Evolutionary conservation across 1,139 yeast genomes (phyloP).

Genomic region (Taiozyma sp.): DNA sequence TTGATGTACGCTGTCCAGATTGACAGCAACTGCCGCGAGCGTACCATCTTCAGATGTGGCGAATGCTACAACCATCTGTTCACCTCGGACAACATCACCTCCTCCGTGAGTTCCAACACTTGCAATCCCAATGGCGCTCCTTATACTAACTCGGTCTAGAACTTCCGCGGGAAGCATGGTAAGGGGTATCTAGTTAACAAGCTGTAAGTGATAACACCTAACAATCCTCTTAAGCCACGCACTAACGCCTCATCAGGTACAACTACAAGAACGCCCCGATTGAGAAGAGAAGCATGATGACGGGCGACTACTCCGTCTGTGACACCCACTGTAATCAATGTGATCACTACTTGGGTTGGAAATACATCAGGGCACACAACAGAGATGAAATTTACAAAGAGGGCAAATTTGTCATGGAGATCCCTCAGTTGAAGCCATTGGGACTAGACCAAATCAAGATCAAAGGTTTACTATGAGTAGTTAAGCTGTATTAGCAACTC

Average conservation of each 20-base stretch:
- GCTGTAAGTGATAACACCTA: conserved; percentile 27
- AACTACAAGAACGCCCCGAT: conserved; percentile 30
- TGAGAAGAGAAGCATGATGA: conserved; percentile 49
- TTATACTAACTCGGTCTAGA: conserved; percentile 15
- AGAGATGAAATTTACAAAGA: conserved; percentile 65
- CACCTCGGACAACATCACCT: conserved; percentile 13
- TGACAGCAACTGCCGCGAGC: conserved; percentile 10
- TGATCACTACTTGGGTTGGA: conserved; percentile 66
- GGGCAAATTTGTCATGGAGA: conserved; percentile 74
- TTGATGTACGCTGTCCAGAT: conserved; percentile 13
- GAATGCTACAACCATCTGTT: conserved; percentile 20
- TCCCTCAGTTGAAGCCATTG: conserved; percentile 8
- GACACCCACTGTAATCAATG: conserved; percentile 69
- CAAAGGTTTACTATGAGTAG: not conserved
- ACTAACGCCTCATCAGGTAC: conserved; percentile 21
- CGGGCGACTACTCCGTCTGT: conserved; percentile 67
- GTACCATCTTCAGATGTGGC: conserved; percentile 17
- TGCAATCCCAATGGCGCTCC: no score
- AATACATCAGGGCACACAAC: conserved; percentile 56
- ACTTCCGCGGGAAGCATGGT: conserved; percentile 36
- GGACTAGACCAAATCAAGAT: conserved; percentile 1
- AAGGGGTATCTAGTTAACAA: conserved; percentile 34
- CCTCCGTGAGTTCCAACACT: conserved; percentile 8
- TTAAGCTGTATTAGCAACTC: not conserved
- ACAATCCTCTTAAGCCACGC: not conserved